Evolutionary conservation across 306 rosid species (phyloP).

Genomic region (Psophocarpus tetragonolobus): DNA sequence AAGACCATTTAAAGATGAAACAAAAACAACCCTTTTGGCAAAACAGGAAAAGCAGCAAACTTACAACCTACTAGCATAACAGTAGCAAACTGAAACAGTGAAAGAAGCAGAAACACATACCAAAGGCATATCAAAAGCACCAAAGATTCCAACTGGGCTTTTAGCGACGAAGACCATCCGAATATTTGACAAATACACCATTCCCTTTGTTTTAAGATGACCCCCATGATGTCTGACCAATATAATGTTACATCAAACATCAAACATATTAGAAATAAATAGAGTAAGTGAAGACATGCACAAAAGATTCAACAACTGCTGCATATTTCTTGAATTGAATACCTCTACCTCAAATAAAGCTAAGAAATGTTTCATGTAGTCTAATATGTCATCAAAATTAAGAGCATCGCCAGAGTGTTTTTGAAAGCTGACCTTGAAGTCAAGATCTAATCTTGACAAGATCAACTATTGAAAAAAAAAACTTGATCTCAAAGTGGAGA

Average conservation of each 20-base stretch:
- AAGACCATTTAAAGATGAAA: background rate
- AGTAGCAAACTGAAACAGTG: background rate
- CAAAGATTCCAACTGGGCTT: conserved; percentile 54
- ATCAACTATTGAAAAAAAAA: too few relatives aligned
- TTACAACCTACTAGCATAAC: background rate
- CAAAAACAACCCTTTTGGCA: background rate
- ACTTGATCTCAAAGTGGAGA: too few relatives aligned
- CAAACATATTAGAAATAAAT: background rate
- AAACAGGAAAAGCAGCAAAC: background rate
- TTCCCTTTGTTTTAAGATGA: conserved; percentile 78
- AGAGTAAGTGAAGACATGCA: background rate
- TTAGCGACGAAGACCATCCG: conserved; percentile 90
- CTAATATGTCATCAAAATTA: too few relatives aligned
- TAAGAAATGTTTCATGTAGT: background rate
- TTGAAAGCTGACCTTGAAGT: too few relatives aligned
- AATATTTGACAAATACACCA: conserved; percentile 79
- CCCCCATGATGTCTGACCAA: conserved; percentile 59
- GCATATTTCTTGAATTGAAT: background rate
- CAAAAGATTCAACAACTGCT: background rate
- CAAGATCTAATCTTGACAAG: too few relatives aligned
- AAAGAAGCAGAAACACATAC: conserved; percentile 49
- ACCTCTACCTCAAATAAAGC: background rate
- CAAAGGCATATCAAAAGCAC: conserved; percentile 95
- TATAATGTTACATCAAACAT: conserved; percentile 21
- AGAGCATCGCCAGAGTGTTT: too few relatives aligned